These are phyloP conservation scores for Candida saitoana DNA, from an alignment of 805 yeast genomes.

Conservation along the genomic window DNA sequence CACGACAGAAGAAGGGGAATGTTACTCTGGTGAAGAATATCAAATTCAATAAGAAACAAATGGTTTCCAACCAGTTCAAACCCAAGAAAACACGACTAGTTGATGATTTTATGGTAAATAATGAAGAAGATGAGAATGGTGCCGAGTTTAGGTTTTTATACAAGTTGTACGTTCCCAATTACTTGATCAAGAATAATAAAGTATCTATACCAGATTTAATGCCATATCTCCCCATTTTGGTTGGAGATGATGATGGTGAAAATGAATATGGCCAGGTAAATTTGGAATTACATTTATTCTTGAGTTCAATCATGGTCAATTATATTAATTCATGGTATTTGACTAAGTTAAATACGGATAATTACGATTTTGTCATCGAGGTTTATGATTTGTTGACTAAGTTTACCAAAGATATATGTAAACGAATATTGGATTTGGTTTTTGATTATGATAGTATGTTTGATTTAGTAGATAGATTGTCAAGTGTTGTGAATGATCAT, in stretches of 20 bases:
- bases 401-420: conserved; percentile 20
- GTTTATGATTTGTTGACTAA: conserved; percentile 24
- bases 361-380: conserved; percentile 23
- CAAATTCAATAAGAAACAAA: conserved; percentile 5
- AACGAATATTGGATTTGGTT: conserved; percentile 13
- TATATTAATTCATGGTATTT: conserved; percentile 25
- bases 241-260: conserved; percentile 14
- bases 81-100: conserved; percentile 1
- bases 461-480: conserved; percentile 21
- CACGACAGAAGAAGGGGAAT: not conserved
- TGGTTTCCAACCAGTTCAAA: conserved; percentile 9
- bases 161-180: conserved; percentile 31
- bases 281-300: conserved; percentile 34
- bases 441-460: conserved; percentile 12
- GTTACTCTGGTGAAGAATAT: not conserved
- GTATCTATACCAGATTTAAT: conserved; percentile 23
- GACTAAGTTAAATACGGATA: conserved; percentile 28
- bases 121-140: conserved; percentile 14
- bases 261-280: conserved; percentile 19
- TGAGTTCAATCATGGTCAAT: conserved; percentile 25
- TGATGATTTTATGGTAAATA: conserved; percentile 1
- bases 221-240: conserved; percentile 25
- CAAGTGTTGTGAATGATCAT: conserved; percentile 21
- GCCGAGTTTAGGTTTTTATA: conserved; percentile 32
- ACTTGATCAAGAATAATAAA: conserved; percentile 26